Base-by-base conservation (phyloP, 345 rosid genomes). In the Barbarea vulgaris region DNA sequence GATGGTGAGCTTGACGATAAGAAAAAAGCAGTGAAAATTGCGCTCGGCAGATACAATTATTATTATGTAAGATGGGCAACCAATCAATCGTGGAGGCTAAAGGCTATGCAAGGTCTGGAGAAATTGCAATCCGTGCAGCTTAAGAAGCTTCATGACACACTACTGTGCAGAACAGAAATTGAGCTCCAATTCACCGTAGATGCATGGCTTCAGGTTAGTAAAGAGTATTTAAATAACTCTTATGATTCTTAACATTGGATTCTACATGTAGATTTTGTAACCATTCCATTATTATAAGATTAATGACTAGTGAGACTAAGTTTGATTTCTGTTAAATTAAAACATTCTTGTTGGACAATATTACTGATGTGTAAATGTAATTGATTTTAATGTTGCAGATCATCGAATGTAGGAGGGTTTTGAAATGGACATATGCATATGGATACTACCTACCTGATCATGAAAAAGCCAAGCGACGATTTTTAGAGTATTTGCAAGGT, bases 351-450 rank as follows among this genome's bases (percentile, higher is more conserved):
- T 30, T 13, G n/a, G n/a, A n/a, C n/a, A 31, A 8, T 5, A 54
- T 14, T 14, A 3, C 15, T 21, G 19, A 13, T 17, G n/a, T n/a
- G n/a, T n/a, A n/a, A n/a, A 31, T 67, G 27, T 17, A 25, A 13
- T 48, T 48, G 27, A 9, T 57, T 52, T 33, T 34, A n/a, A 12
- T 24, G 9, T 19, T 65, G 72, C 7, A 77, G 77, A 87, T 92
- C 24, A 89, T 88, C 53, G 96, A 92, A 79, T 92, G 96, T 67
- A 85, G 96, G 47, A 86, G 96, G 75, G 96, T 88, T 25, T 79
- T 92, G 78, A 90, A 92, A 77, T 92, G 96, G 97, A 90, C 96
- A 30, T 92, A 83, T 81, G 87, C 94, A 28, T 92, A 90, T 80
- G 97, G 97, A 56, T 92, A 81, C 79, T 90, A 92, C 70, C 81